Base-by-base conservation (phyloP, 805 yeast species). In the Komagataella ulmi region DNA sequence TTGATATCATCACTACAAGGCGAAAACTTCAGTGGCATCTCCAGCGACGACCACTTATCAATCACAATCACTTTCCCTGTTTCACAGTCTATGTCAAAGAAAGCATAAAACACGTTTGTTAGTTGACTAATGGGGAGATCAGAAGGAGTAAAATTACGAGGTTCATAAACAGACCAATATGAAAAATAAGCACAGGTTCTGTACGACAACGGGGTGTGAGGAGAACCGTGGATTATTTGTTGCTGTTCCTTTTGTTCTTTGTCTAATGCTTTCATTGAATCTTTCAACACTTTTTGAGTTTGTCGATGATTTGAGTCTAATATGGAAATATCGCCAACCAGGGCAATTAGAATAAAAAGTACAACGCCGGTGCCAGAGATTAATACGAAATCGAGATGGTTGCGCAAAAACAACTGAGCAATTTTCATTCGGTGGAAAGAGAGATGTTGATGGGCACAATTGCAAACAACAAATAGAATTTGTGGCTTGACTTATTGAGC, bases 31-130 rank as follows among this genome's bases (percentile, higher is more conserved):
- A 30, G 24, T 24, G 44, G 36, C 36, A 62, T 61, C 24, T 76
- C 73, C 0, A 72, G 55, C 57, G 87, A 96, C 1, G 88, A 79
- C 81, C 85, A 79, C 6, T 70, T 63, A 60, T 89, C 96, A 6
- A 79, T 69, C 24, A 80, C 70, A 14, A 61, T 59, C 2, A 87
- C 70, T 2, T 60, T 65, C 0, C 95, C 90, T 0, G 82, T 66
- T 0, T 61, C 59, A 0, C 71, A 58, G 56, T 82, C 77, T 3
- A 89, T 73, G 40, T 75, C 68, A 49, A 86, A 71, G 64, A 91
- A 91, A 0, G 97, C 85, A 64, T 85, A 93, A 59, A 82, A 81
- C 1, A 93, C 63, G 55, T 87, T 85, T 17, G 95, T 79, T 0
- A 85, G 61, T 8, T 63, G 57, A 0, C 72, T 62, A 1, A 75